These are phyloP conservation scores for Alternaria brassicicola DNA, from an alignment of 2,329 filamentous ascomycete genomes.

Conservation along the genomic window DNA sequence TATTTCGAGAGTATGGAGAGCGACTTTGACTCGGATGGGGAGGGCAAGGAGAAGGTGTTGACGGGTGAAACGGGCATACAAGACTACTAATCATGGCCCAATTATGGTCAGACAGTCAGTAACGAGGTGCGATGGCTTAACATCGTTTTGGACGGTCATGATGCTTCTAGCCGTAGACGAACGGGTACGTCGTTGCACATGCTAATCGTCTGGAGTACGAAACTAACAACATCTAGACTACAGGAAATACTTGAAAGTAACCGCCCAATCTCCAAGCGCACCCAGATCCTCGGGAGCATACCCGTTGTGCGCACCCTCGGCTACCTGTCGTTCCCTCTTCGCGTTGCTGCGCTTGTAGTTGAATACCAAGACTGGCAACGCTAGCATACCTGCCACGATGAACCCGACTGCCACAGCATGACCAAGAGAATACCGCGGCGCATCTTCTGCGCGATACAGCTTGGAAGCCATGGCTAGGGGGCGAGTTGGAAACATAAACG, in stretches of 20 bases:
- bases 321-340: constrained; percentile 53
- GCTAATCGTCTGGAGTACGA: neutral
- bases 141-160: too few species aligned
- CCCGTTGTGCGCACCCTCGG: constrained; percentile 44
- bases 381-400: constrained; percentile 54
- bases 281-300: constrained; percentile 62
- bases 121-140: neutral
- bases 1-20: constrained; percentile 85
- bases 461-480: constrained; percentile 69
- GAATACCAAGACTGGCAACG: constrained; percentile 53
- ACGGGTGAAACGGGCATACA: constrained; percentile 57
- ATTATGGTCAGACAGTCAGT: neutral
- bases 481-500: constrained; percentile 13
- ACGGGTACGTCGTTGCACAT: neutral
- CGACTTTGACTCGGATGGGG: constrained; percentile 62
- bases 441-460: constrained; percentile 65
- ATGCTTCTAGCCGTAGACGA: neutral
- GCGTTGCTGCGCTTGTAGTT: constrained; percentile 66
- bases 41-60: constrained; percentile 46
- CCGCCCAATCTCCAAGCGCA: constrained; percentile 64
- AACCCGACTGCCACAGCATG: constrained; percentile 60
- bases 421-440: constrained; percentile 58
- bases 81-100: constrained; percentile 48
- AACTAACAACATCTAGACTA: constrained; percentile 28
- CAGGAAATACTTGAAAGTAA: constrained; percentile 68